phyloP scores from a whole-genome alignment of 2,329 filamentous ascomycete species.

The Fusarium ramigenum region DNA sequence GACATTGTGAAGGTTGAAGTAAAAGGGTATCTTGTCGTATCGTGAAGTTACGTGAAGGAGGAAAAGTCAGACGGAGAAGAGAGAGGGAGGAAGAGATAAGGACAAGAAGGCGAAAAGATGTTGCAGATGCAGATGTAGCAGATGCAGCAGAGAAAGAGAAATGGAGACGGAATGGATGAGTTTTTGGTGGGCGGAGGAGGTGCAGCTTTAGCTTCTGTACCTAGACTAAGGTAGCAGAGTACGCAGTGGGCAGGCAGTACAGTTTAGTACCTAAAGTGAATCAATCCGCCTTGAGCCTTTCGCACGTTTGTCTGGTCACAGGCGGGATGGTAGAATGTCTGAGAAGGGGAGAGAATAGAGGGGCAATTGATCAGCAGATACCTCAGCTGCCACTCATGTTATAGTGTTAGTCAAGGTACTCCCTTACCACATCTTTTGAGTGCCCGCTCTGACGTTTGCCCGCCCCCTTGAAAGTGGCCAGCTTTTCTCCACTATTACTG shows the following conservation, averaged over 20 bases:
- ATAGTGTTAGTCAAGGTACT: not conserved
- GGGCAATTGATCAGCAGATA: slow-evolving; percentile 37
- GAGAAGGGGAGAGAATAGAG: slow-evolving; percentile 53
- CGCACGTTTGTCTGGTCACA: slow-evolving; percentile 31
- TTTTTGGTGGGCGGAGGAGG: slow-evolving; percentile 42
- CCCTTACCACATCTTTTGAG: slow-evolving; percentile 4
- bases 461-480: slow-evolving; percentile 10
- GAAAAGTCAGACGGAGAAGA: slow-evolving; percentile 5
- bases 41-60: slow-evolving; percentile 25
- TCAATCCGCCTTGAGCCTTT: slow-evolving; percentile 31
- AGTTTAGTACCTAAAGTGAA: not conserved
- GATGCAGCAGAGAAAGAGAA: slow-evolving; percentile 17
- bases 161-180: slow-evolving; percentile 36
- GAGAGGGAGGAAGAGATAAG: slow-evolving; percentile 9
- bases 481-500: slow-evolving; percentile 35
- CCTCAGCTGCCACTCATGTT: not conserved
- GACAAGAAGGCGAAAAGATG: slow-evolving; percentile 24
- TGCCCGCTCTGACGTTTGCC: slow-evolving; percentile 34
- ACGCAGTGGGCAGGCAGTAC: not conserved
- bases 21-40: slow-evolving; percentile 43
- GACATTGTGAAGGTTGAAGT: slow-evolving; percentile 36
- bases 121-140: slow-evolving; percentile 32
- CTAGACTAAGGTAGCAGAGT: not conserved
- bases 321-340: slow-evolving; percentile 49
- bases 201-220: slow-evolving; percentile 38